phyloP scores from a whole-genome alignment of 768 basidiomycete genomes.

The Pleurotus eryngii region DNA sequence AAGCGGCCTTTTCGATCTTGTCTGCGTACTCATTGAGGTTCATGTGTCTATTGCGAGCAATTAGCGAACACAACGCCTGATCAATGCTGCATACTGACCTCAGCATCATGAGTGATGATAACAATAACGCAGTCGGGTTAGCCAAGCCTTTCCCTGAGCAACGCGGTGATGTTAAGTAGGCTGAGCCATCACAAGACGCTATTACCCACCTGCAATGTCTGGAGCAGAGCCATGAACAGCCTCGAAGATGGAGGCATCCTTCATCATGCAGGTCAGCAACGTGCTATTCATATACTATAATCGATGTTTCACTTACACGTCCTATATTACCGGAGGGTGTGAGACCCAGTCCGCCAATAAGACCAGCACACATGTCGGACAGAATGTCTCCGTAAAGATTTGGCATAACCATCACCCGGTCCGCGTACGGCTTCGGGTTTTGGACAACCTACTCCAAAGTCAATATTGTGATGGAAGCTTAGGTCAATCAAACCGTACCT shows the following conservation, averaged over 20 bases:
- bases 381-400: conserved; percentile 96
- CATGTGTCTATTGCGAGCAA: conserved; percentile 72
- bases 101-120: conserved; percentile 98
- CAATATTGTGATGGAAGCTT: neutral
- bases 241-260: conserved; percentile 99
- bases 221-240: conserved; percentile 99
- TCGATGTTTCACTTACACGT: conserved; percentile 48
- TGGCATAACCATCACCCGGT: conserved; percentile 99
- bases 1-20: conserved; percentile 89
- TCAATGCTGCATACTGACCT: conserved; percentile 48
- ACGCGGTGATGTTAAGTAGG: conserved; percentile 5
- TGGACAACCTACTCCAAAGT: conserved; percentile 64
- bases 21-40: conserved; percentile 76
- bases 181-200: conserved; percentile 6
- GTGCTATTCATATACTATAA: conserved; percentile 3
- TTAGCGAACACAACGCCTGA: conserved; percentile 11
- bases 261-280: conserved; percentile 13
- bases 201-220: conserved; percentile 84
- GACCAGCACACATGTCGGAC: conserved; percentile 97
- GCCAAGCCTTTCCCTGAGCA: conserved; percentile 80
- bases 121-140: conserved; percentile 97
- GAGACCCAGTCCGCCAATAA: conserved; percentile 96
- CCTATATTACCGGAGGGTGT: conserved; percentile 99
- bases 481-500: conserved; percentile 42
- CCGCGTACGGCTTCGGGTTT: conserved; percentile 89